phyloP scores from a whole-genome alignment of 768 basidiomycete genomes.

The Amanita muscaria region DNA sequence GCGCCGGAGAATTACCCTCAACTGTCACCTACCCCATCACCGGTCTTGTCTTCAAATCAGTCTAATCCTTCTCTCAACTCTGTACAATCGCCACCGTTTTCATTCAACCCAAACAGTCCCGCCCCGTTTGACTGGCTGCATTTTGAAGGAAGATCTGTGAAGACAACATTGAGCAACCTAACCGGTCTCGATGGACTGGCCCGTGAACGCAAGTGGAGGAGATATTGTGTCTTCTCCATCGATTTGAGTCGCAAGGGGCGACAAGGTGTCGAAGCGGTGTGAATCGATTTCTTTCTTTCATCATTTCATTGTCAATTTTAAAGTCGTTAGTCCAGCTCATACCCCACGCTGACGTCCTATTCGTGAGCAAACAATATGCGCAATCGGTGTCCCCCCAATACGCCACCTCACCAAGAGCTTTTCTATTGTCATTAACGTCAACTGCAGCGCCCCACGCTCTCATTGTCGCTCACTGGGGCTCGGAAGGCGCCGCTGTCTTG shows the following conservation, averaged over 20 bases:
- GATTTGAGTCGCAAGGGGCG: slow-evolving; percentile 67
- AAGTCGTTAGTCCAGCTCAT: slow-evolving; percentile 45
- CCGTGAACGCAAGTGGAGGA: slow-evolving; percentile 75
- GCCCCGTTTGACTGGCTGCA: slow-evolving; percentile 86
- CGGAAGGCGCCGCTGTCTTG: slow-evolving; percentile 71
- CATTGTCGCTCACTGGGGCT: slow-evolving; percentile 76
- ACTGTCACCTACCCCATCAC: slow-evolving; percentile 20
- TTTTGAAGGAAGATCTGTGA: slow-evolving; percentile 74
- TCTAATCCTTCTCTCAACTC: slow-evolving; percentile 27
- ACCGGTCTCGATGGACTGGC: slow-evolving; percentile 75
- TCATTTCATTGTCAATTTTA: slow-evolving; percentile 6
- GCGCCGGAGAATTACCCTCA: slow-evolving; percentile 69
- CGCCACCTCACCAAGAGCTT: slow-evolving; percentile 61
- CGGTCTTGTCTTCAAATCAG: slow-evolving; percentile 20
- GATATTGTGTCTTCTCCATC: slow-evolving; percentile 73
- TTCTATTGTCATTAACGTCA: slow-evolving; percentile 63
- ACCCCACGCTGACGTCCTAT: slow-evolving; percentile 77
- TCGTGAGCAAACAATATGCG: slow-evolving; percentile 66
- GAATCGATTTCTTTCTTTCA: slow-evolving; percentile 20
- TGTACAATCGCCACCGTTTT: slow-evolving; percentile 20
- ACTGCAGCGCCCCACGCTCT: slow-evolving; percentile 66
- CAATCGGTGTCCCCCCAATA: slow-evolving; percentile 51
- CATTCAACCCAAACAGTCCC: slow-evolving; percentile 45
- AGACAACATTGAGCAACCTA: slow-evolving; percentile 72
- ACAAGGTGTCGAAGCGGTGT: slow-evolving; percentile 73